Evolutionary conservation across 2,329 filamentous ascomycete species (phyloP).

Genomic region (Boeremia exigua): DNA sequence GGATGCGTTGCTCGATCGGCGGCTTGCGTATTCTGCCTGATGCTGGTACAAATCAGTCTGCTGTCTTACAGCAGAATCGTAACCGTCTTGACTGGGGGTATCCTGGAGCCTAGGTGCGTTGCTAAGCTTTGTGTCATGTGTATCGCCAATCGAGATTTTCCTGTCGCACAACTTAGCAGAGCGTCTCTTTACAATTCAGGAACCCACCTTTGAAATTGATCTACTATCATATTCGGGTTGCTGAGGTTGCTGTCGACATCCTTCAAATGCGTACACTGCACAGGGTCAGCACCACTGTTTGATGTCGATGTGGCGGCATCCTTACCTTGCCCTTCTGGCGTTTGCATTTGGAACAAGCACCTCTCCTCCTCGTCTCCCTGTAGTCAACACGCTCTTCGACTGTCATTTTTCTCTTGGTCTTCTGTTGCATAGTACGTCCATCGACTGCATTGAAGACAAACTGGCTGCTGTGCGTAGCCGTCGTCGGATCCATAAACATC

Average conservation of each 20-base stretch:
- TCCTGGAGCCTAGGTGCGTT: not conserved
- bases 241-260: not conserved
- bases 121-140: not conserved
- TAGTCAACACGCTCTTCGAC: slow-evolving; percentile 30
- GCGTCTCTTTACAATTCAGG: not conserved
- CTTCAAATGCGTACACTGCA: slow-evolving; percentile 20
- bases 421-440: slow-evolving; percentile 26
- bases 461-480: slow-evolving; percentile 16
- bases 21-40: not conserved
- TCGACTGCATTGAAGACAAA: slow-evolving; percentile 35
- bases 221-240: not conserved
- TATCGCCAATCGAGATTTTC: not conserved
- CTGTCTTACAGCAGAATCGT: not conserved
- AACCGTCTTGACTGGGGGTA: not conserved
- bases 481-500: not conserved
- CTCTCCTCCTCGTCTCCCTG: slow-evolving; percentile 34
- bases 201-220: not conserved
- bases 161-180: not conserved
- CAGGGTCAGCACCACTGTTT: not conserved
- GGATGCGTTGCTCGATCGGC: not conserved
- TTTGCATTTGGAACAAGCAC: slow-evolving; percentile 36
- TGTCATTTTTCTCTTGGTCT: slow-evolving; percentile 38
- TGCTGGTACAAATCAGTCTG: not conserved
- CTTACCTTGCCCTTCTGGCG: slow-evolving; percentile 36
- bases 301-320: too few species aligned